phyloP scores from a whole-genome alignment of 2,329 filamentous ascomycete genomes.

The Hypoxylon sp. region DNA sequence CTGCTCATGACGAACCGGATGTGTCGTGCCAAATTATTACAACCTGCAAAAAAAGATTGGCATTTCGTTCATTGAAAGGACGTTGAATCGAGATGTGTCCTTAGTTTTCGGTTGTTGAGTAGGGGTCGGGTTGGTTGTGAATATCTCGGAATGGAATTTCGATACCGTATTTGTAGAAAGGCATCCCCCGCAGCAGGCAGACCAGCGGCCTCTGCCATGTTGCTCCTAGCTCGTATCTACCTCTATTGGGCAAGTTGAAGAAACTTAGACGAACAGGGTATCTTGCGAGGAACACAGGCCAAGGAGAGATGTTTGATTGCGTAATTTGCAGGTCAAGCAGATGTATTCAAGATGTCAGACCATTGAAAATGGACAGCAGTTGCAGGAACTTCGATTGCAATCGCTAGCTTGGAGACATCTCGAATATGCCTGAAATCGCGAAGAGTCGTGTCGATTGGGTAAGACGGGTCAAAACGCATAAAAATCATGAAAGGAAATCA shows the following conservation, averaged over 20 bases:
- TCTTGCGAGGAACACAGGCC: conserved; percentile 35
- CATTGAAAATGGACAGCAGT: conserved; percentile 19
- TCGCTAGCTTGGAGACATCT: conserved; percentile 29
- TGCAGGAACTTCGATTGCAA: conserved; percentile 21
- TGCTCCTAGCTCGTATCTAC: background rate
- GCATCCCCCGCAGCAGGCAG: too few relatives aligned
- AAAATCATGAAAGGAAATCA: conserved; percentile 42
- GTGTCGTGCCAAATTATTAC: too few relatives aligned
- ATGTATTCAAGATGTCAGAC: conserved; percentile 21
- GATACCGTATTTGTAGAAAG: too few relatives aligned
- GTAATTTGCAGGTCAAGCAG: conserved; percentile 15
- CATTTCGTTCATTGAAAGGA: too few relatives aligned
- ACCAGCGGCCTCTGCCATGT: background rate
- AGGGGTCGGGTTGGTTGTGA: too few relatives aligned
- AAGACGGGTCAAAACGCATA: conserved; percentile 29
- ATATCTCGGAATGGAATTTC: too few relatives aligned
- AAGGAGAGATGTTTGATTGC: conserved; percentile 19
- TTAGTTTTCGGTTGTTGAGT: too few relatives aligned
- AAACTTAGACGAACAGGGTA: conserved; percentile 31
- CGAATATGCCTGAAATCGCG: conserved; percentile 38
- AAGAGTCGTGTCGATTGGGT: conserved; percentile 30
- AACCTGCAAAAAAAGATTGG: too few relatives aligned
- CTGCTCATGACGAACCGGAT: background rate
- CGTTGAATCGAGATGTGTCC: too few relatives aligned
- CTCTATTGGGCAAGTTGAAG: conserved; percentile 2